These are phyloP conservation scores for Sistotremastrum suecicum DNA, from an alignment of 768 basidiomycete species.

Conservation along the genomic window DNA sequence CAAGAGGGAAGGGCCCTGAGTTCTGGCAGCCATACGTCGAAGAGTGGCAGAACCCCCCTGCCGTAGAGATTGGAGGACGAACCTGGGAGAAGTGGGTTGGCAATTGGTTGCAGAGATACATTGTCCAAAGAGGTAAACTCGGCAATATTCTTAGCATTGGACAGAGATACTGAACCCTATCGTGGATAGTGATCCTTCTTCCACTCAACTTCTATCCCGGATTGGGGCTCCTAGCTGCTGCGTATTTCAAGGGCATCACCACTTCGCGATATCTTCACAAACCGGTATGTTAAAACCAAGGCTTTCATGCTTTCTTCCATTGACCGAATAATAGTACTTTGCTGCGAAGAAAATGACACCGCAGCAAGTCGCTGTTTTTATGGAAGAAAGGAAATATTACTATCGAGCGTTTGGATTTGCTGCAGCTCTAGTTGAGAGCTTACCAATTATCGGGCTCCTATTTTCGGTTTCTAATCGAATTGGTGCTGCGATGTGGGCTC, in stretches of 20 bases:
- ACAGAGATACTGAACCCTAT: not conserved
- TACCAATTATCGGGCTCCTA: conserved; percentile 70
- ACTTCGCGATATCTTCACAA: conserved; percentile 57
- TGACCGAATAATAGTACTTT: conserved; percentile 45
- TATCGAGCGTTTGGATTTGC: conserved; percentile 86
- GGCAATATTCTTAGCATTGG: not conserved
- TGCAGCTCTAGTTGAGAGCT: conserved; percentile 65
- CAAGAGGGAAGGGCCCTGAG: conserved; percentile 64
- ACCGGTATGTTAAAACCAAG: conserved; percentile 29
- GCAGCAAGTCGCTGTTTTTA: conserved; percentile 54
- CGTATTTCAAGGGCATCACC: conserved; percentile 51
- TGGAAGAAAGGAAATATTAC: conserved; percentile 85
- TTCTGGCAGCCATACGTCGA: conserved; percentile 82
- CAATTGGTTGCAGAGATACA: conserved; percentile 24
- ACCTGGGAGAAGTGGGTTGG: conserved; percentile 13
- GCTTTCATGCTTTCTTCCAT: not conserved
- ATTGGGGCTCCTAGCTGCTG: conserved; percentile 44
- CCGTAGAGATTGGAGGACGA: conserved; percentile 1
- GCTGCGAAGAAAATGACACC: conserved; percentile 70
- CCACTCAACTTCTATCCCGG: conserved; percentile 59
- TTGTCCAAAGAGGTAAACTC: conserved; percentile 31
- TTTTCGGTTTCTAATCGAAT: conserved; percentile 81
- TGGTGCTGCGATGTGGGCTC: conserved; percentile 92
- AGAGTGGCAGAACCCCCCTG: conserved; percentile 54
- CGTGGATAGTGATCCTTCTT: conserved; percentile 36